Evolutionary conservation across 352 stramenopile species (phyloP).

Genomic region (Globisporangium orthogonon): DNA sequence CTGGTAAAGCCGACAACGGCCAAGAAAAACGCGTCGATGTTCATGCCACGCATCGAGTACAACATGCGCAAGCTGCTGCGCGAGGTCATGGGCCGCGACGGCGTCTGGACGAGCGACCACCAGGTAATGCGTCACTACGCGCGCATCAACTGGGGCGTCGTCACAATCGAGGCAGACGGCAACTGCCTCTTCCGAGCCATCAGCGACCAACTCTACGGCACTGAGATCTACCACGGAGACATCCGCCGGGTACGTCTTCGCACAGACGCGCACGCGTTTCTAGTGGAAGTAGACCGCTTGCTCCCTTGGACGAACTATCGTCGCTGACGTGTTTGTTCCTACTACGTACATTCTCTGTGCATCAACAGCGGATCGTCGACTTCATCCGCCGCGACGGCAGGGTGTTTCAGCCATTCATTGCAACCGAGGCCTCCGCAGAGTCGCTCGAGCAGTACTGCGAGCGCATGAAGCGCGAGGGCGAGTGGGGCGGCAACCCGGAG

Average conservation of each 20-base stretch:
- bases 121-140: conserved; percentile 35
- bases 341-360: neutral
- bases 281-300: neutral
- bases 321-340: neutral
- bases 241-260: conserved; percentile 19
- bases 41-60: conserved; percentile 14
- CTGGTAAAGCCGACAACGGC: too few relatives aligned
- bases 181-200: conserved; percentile 56
- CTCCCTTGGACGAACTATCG: neutral
- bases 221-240: conserved; percentile 33
- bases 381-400: conserved; percentile 32
- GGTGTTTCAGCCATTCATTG: conserved; percentile 42
- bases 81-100: conserved; percentile 12
- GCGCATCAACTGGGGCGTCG: conserved; percentile 24
- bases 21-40: neutral
- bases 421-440: conserved; percentile 9
- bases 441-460: conserved; percentile 27
- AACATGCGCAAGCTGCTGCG: conserved; percentile 14
- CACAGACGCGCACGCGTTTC: neutral
- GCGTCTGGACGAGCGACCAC: conserved; percentile 28
- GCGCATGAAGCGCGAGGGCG: conserved; percentile 38
- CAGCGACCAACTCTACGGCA: conserved; percentile 51
- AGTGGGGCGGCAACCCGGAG: conserved; percentile 59
- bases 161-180: conserved; percentile 27
- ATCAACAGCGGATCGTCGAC: conserved; percentile 22